A percentile compares a stretch with the other conserved stretches of the same genome.
phyloP scores from a whole-genome alignment of 352 stramenopile genomes.

The Phytophthora palmivora region DNA sequence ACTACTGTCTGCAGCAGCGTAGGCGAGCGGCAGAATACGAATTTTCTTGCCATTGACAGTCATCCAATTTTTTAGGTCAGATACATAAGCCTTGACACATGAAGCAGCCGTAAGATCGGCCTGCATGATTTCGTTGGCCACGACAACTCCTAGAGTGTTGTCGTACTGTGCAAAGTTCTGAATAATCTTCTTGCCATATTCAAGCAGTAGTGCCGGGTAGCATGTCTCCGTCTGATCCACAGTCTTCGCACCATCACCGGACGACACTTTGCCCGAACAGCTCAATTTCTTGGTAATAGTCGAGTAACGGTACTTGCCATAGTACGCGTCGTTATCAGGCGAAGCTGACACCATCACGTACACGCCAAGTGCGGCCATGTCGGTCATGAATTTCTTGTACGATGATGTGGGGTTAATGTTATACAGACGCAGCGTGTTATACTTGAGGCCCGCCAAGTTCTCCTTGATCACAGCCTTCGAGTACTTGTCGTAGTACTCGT shows the following conservation, averaged over 20 bases:
- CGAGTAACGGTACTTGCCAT: slow-evolving; percentile 86
- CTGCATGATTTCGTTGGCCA: slow-evolving; percentile 92
- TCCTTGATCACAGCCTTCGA: slow-evolving; percentile 73
- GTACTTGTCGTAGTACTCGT: slow-evolving; percentile 88
- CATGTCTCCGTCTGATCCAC: slow-evolving; percentile 80
- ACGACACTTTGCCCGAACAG: slow-evolving; percentile 53
- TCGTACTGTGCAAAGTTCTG: slow-evolving; percentile 91
- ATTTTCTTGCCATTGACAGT: slow-evolving; percentile 85
- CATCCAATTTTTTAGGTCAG: slow-evolving; percentile 91
- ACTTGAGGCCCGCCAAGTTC: slow-evolving; percentile 77
- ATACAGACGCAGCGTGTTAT: slow-evolving; percentile 89
- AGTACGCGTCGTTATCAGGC: slow-evolving; percentile 86
- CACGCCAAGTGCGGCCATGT: slow-evolving; percentile 79
- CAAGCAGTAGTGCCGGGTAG: slow-evolving; percentile 82
- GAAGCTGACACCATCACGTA: slow-evolving; percentile 86
- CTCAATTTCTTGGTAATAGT: slow-evolving; percentile 76
- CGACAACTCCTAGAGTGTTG: slow-evolving; percentile 83
- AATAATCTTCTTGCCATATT: slow-evolving; percentile 90
- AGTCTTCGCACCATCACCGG: slow-evolving; percentile 48
- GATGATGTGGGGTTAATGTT: slow-evolving; percentile 87
- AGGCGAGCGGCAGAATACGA: slow-evolving; percentile 79
- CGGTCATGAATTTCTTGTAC: slow-evolving; percentile 86
- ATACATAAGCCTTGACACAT: slow-evolving; percentile 86
- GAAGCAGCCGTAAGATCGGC: slow-evolving; percentile 71
- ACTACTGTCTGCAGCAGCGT: slow-evolving; percentile 83